These are phyloP conservation scores for Marvania coccoides DNA, from an alignment of 139 green algal genomes.

Conservation along the genomic window DNA sequence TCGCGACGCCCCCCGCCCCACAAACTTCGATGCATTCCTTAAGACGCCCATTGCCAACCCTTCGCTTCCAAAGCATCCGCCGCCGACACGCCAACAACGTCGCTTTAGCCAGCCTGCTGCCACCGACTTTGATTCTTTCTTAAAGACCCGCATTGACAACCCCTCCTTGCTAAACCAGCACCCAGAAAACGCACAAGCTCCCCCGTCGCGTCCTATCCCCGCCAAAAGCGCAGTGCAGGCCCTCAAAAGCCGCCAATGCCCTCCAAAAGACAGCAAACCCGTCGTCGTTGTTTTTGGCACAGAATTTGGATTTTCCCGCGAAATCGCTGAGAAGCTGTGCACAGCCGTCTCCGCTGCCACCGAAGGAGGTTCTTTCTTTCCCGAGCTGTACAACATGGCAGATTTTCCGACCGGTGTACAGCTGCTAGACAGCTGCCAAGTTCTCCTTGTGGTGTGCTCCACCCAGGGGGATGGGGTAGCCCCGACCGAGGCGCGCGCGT, in stretches of 20 bases:
- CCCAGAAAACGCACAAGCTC: not conserved
- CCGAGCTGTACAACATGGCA: conserved; percentile 68
- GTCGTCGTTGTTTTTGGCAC: conserved; percentile 78
- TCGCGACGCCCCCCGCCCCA: not conserved
- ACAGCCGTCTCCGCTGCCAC: conserved; percentile 15
- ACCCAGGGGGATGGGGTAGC: conserved; percentile 87
- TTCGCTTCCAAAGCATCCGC: too few relatives aligned
- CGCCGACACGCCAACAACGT: not conserved
- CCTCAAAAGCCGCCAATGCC: too few relatives aligned
- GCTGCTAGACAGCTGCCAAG: conserved; percentile 44
- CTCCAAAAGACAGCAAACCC: conserved; percentile 26
- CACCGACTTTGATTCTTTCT: conserved; percentile 7
- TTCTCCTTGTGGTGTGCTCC: conserved; percentile 65
- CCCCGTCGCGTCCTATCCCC: not conserved
- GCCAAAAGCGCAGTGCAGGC: not conserved
- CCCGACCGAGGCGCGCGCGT: conserved; percentile 69
- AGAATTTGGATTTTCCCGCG: conserved; percentile 80
- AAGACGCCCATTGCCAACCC: too few relatives aligned
- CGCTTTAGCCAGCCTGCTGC: not conserved
- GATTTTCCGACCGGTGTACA: conserved; percentile 52
- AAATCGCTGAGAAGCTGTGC: conserved; percentile 72
- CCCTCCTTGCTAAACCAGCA: not conserved
- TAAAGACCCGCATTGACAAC: not conserved
- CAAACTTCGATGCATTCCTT: conserved; percentile 30
- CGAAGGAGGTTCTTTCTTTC: conserved; percentile 38